Base-by-base conservation (phyloP, 495 filamentous ascomycete genomes). In the Apodospora peruviana region DNA sequence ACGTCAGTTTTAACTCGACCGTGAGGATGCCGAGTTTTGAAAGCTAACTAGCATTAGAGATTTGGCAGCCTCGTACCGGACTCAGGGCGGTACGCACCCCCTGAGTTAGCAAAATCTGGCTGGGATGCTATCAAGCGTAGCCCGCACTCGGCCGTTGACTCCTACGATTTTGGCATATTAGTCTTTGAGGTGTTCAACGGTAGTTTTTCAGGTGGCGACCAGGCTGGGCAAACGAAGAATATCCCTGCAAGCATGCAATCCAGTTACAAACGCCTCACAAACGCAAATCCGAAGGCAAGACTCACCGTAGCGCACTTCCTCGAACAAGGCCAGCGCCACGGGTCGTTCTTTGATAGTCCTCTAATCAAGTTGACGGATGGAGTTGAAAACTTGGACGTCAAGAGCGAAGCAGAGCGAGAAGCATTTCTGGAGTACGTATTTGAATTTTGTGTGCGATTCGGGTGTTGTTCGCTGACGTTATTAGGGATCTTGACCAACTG, bases 151-250 rank as follows among this genome's bases (percentile, higher is more conserved):
- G 90, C 89, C 2, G 78, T 89, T 0, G 93, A 98, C 66, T 80
- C 94, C 3, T 96, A 90, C 61, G 81, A 86, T 22, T 90, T 90
- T 53, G 94, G 86, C 0, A 82, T 84, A 3, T 69, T 96, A 39
- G 82, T 96, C 18, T 90, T 83, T 54, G 93, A 98, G 63, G 85
- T 88, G 5, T 98, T 96, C 65, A 97, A 95, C 64, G 90, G 90
- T 40, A 73, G 70, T 46, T 93, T 87, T 52, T 70, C 69, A 2
- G 82, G 83, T 16, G 66, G 69, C 12, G 88, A 95, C 45, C 87
- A 95, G 61, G 78, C 85, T 21, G 83, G 85, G 21, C 85, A 89
- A 59, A 88, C 90, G 3, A 95, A 90, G 51, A 87, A 81, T 56
- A 82, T 98, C 16, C 93, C 94, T 1, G 82, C 86, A 0, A 84